Evolutionary conservation across 2,329 filamentous ascomycete species (phyloP).

Genomic region (Lecanicillium sp.): DNA sequence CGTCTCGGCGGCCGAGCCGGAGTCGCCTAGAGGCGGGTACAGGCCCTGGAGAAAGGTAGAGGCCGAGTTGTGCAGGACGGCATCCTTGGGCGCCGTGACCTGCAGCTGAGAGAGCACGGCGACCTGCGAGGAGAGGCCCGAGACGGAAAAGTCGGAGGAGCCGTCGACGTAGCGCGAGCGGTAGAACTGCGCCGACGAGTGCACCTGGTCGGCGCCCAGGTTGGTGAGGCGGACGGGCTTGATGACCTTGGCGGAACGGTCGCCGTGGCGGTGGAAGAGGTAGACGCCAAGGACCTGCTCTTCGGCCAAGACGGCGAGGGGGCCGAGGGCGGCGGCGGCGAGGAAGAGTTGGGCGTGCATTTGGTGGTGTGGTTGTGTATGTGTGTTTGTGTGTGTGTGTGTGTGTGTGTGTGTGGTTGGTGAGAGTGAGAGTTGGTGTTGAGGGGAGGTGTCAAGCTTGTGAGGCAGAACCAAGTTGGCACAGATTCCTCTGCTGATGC

Average conservation of each 20-base stretch:
- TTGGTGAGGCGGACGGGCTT: conserved; percentile 66
- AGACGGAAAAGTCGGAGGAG: conserved; percentile 51
- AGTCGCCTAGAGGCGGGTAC: conserved; percentile 62
- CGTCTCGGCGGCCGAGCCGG: conserved; percentile 38
- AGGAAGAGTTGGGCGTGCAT: conserved; percentile 34
- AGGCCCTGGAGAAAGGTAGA: conserved; percentile 75
- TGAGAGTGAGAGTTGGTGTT: background rate
- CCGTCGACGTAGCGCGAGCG: conserved; percentile 64
- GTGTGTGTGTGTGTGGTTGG: background rate
- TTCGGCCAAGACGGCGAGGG: conserved; percentile 19
- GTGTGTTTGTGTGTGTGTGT: conserved; percentile 1
- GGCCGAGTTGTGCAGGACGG: conserved; percentile 73
- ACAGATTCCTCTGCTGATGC: too few species aligned
- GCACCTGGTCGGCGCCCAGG: conserved; percentile 70
- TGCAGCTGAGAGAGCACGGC: conserved; percentile 63
- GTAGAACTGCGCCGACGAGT: conserved; percentile 65
- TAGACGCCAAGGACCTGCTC: conserved; percentile 76
- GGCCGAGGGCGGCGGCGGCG: conserved; percentile 27
- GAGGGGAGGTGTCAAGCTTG: too few species aligned
- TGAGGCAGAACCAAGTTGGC: too few species aligned
- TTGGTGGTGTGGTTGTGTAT: conserved; percentile 1
- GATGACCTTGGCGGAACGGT: conserved; percentile 71
- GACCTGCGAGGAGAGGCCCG: conserved; percentile 55
- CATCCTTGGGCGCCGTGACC: conserved; percentile 64
- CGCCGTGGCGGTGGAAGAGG: conserved; percentile 85